A percentile compares a stretch with the other conserved stretches of the same genome.
Evolutionary conservation across 306 rosid species (phyloP).

Genomic region (Oemleria cerasiformis): DNA sequence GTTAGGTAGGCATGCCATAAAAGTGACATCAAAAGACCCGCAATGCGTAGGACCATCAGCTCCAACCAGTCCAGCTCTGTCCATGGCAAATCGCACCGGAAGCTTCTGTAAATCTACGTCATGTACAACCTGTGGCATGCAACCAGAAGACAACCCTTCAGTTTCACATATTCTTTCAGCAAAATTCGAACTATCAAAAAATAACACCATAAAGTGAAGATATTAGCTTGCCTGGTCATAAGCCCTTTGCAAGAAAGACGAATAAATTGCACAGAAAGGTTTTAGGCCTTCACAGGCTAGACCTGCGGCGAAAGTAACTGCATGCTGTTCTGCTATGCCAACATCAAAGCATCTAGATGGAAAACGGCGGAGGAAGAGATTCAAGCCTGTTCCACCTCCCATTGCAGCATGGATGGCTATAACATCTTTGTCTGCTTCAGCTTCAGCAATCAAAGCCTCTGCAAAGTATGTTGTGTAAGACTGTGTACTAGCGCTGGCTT

Average conservation of each 20-base stretch:
- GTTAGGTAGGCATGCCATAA: slow-evolving; percentile 98
- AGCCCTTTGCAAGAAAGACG: slow-evolving; percentile 94
- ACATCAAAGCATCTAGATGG: slow-evolving; percentile 94
- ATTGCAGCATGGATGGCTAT: slow-evolving; percentile 97
- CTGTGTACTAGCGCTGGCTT: slow-evolving; percentile 60
- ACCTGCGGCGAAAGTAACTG: slow-evolving; percentile 98
- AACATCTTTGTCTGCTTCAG: slow-evolving; percentile 74
- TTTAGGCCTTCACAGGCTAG: slow-evolving; percentile 89
- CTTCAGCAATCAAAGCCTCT: slow-evolving; percentile 96
- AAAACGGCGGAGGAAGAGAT: slow-evolving; percentile 85
- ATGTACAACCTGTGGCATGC: slow-evolving; percentile 76
- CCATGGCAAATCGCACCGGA: slow-evolving; percentile 96
- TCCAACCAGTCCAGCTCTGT: slow-evolving; percentile 95
- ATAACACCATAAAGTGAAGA: slow-evolving; percentile 9
- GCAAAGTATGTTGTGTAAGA: slow-evolving; percentile 92
- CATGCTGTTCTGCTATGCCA: slow-evolving; percentile 98
- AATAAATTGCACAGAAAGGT: slow-evolving; percentile 92
- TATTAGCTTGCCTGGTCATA: slow-evolving; percentile 75
- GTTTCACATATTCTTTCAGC: neutral
- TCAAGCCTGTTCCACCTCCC: slow-evolving; percentile 99
- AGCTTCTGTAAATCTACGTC: slow-evolving; percentile 95
- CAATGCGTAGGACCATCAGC: slow-evolving; percentile 95
- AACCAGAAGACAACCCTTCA: slow-evolving; percentile 14
- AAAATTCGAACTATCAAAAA: neutral
- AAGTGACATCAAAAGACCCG: slow-evolving; percentile 89